Evolutionary conservation across 805 yeast genomes (phyloP).

Genomic region (Debaryomyces castellii): DNA sequence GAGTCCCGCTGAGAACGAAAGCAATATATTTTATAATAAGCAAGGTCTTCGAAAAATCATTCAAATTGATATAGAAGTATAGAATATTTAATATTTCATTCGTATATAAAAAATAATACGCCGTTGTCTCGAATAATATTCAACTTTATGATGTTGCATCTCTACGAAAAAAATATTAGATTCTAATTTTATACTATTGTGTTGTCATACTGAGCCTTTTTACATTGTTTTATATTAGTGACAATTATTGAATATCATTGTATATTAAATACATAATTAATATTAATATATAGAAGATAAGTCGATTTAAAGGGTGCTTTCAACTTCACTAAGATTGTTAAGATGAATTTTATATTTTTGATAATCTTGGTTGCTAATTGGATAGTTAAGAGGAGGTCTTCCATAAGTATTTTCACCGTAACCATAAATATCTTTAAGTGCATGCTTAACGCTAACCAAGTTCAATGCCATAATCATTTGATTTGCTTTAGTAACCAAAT

Average conservation of each 20-base stretch:
- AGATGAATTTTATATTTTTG: slow-evolving; percentile 12
- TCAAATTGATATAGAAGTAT: background rate
- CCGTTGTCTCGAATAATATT: no score
- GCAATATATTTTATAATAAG: background rate
- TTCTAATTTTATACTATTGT: no score
- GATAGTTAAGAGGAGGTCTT: slow-evolving; percentile 28
- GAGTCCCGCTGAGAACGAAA: background rate
- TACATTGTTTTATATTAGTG: no score
- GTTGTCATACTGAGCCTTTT: no score
- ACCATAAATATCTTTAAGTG: slow-evolving; percentile 18
- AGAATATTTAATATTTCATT: no score
- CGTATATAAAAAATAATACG: no score
- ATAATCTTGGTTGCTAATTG: slow-evolving; percentile 7
- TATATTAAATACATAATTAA: background rate
- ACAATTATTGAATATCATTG: no score
- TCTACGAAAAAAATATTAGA: no score
- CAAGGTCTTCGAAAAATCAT: background rate
- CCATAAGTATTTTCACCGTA: slow-evolving; percentile 24
- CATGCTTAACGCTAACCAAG: slow-evolving; percentile 29
- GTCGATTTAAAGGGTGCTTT: slow-evolving; percentile 1
- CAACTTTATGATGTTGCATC: no score
- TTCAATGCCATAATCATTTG: slow-evolving; percentile 27
- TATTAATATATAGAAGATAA: no score
- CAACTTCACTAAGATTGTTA: slow-evolving; percentile 12
- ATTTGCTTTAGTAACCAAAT: slow-evolving; percentile 20